phyloP scores from a whole-genome alignment of 2,329 filamentous ascomycete genomes.

The Monilinia vaccinii-corymbosi region DNA sequence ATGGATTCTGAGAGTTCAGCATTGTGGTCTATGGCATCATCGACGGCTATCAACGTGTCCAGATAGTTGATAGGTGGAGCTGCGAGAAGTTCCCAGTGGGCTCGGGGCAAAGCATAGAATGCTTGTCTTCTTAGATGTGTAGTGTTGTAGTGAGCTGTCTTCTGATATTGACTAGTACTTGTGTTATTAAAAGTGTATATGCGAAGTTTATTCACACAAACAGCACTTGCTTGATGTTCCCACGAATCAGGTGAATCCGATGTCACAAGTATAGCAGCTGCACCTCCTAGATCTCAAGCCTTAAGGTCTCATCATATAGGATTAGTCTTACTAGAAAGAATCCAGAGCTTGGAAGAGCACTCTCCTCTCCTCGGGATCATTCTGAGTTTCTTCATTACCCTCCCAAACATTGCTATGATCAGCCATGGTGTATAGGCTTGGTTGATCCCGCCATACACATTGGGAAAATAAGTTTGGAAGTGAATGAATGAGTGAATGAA shows the following conservation, averaged over 20 bases:
- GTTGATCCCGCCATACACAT: neutral
- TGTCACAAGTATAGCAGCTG: neutral
- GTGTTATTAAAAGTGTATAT: neutral
- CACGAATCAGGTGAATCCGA: neutral
- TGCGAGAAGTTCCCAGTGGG: constrained; percentile 77
- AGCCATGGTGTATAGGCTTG: neutral
- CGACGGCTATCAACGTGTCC: constrained; percentile 67
- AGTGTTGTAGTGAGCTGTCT: constrained; percentile 76
- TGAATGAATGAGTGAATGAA: neutral
- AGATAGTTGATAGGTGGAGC: constrained; percentile 75
- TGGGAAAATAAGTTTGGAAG: neutral
- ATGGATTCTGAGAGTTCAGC: constrained; percentile 75
- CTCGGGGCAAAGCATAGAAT: constrained; percentile 81
- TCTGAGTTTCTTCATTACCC: constrained; percentile 41
- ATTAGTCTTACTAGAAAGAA: constrained; percentile 68
- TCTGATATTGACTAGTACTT: constrained; percentile 66
- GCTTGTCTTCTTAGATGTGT: constrained; percentile 85
- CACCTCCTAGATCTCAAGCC: neutral
- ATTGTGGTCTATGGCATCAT: constrained; percentile 83
- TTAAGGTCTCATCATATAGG: neutral
- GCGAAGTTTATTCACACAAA: neutral
- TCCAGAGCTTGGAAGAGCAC: constrained; percentile 78
- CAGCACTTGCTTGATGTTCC: constrained; percentile 1
- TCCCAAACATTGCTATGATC: constrained; percentile 14
- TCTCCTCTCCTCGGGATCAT: constrained; percentile 68